phyloP scores from a whole-genome alignment of 2,329 filamentous ascomycete species.

The Trichoderma harzianum region DNA sequence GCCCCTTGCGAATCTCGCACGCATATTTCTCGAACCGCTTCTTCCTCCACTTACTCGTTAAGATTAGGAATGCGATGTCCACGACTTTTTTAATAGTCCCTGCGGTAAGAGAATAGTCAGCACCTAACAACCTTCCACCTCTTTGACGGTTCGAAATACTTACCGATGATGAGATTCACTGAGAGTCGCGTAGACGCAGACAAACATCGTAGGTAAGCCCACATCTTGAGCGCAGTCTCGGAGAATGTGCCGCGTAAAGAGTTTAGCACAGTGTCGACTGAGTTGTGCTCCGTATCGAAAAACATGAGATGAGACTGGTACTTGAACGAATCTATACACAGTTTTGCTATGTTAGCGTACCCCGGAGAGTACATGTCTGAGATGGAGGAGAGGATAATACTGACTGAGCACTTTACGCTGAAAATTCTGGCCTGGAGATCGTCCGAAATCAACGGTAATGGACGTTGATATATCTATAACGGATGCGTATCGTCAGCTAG shows the following conservation, averaged over 20 bases:
- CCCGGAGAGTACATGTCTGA: not conserved
- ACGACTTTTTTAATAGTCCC: slow-evolving; percentile 65
- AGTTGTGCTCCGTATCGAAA: slow-evolving; percentile 77
- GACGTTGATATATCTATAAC: slow-evolving; percentile 56
- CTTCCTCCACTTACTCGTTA: slow-evolving; percentile 53
- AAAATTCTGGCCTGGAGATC: slow-evolving; percentile 71
- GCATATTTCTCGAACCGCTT: slow-evolving; percentile 48
- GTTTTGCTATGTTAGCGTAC: not conserved
- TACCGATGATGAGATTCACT: slow-evolving; percentile 60
- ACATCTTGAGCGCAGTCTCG: slow-evolving; percentile 75
- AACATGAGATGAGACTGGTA: slow-evolving; percentile 83
- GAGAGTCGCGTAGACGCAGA: slow-evolving; percentile 54
- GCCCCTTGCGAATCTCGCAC: slow-evolving; percentile 57
- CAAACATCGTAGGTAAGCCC: slow-evolving; percentile 60
- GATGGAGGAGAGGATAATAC: slow-evolving; percentile 21
- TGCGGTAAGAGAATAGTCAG: slow-evolving; percentile 26
- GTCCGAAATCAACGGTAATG: slow-evolving; percentile 74
- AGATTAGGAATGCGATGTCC: slow-evolving; percentile 59
- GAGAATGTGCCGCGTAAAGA: slow-evolving; percentile 73
- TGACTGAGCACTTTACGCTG: slow-evolving; percentile 72
- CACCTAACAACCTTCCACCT: not conserved
- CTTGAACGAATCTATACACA: slow-evolving; percentile 65
- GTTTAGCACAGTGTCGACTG: slow-evolving; percentile 60
- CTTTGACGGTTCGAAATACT: slow-evolving; percentile 29
- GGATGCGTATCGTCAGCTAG: not conserved